phyloP scores from a whole-genome alignment of 148 eudicot genomes.

The Camellia sinensis region DNA sequence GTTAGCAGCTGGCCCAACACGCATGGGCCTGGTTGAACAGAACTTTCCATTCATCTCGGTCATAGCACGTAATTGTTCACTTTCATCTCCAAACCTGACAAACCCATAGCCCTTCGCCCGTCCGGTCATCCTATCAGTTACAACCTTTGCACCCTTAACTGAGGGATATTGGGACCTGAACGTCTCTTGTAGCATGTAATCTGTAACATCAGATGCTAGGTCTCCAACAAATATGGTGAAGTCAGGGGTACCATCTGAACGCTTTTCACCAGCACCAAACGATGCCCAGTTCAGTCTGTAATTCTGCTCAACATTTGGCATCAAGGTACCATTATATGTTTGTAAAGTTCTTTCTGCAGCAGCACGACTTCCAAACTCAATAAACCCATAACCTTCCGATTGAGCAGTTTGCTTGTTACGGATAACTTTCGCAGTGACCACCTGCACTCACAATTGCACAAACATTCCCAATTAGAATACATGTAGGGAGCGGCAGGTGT shows the following conservation, averaged over 20 bases:
- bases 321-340: constrained; percentile 60
- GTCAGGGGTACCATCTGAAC: constrained; percentile 66
- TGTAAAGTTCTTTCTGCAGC: constrained; percentile 78
- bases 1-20: constrained; percentile 87
- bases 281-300: constrained; percentile 93
- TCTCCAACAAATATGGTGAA: constrained; percentile 90
- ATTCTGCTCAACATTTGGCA: constrained; percentile 80
- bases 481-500: background rate
- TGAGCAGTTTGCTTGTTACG: constrained; percentile 76
- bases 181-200: constrained; percentile 76
- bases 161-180: constrained; percentile 72
- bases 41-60: constrained; percentile 86
- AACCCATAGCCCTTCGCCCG: constrained; percentile 93
- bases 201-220: constrained; percentile 85
- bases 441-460: constrained; percentile 39
- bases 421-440: constrained; percentile 62
- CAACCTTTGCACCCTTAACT: constrained; percentile 92
- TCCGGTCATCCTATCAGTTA: constrained; percentile 74
- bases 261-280: constrained; percentile 80
- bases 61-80: constrained; percentile 84
- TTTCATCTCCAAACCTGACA: constrained; percentile 84
- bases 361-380: constrained; percentile 69
- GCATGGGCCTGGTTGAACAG: constrained; percentile 85
- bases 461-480: background rate
- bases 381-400: constrained; percentile 87